A percentile compares a stretch with the other conserved stretches of the same genome.
Evolutionary conservation across 2,329 filamentous ascomycete genomes (phyloP).

Genomic region (Microsporum ferrugineum): DNA sequence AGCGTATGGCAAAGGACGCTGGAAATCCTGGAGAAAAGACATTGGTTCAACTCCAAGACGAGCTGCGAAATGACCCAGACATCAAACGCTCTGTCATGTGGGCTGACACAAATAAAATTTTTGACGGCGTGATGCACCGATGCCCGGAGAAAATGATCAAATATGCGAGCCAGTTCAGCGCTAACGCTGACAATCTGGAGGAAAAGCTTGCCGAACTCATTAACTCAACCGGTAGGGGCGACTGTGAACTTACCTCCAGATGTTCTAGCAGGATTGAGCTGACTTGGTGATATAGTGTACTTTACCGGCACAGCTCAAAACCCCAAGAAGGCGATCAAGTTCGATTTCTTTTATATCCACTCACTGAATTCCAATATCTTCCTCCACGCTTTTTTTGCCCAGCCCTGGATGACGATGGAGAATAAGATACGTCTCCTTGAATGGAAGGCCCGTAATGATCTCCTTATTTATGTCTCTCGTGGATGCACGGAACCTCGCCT

Average conservation of each 20-base stretch:
- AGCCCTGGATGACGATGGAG: conserved; percentile 48
- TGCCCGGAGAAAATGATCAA: conserved; percentile 53
- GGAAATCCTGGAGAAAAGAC: conserved; percentile 23
- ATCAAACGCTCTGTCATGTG: conserved; percentile 44
- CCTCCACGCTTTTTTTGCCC: conserved; percentile 50
- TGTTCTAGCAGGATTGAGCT: background rate
- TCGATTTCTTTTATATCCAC: conserved; percentile 80
- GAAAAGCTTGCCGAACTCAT: conserved; percentile 57
- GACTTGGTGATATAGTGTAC: conserved; percentile 31
- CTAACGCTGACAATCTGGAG: conserved; percentile 46
- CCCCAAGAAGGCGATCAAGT: conserved; percentile 54
- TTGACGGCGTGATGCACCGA: conserved; percentile 55
- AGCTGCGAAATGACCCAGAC: conserved; percentile 46
- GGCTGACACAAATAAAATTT: conserved; percentile 51
- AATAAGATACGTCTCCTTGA: conserved; percentile 62
- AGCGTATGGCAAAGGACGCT: conserved; percentile 25
- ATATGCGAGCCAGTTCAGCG: conserved; percentile 48
- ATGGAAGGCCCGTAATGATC: conserved; percentile 67
- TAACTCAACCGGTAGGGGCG: conserved; percentile 42
- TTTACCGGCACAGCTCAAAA: conserved; percentile 52
- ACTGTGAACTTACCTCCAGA: background rate
- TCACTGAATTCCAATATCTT: conserved; percentile 68
- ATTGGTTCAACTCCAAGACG: conserved; percentile 51
- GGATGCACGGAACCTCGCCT: conserved; percentile 49
- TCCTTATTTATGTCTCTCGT: conserved; percentile 62